phyloP scores from a whole-genome alignment of 2,329 filamentous ascomycete species.

The Ophiostoma novo-ulmi region DNA sequence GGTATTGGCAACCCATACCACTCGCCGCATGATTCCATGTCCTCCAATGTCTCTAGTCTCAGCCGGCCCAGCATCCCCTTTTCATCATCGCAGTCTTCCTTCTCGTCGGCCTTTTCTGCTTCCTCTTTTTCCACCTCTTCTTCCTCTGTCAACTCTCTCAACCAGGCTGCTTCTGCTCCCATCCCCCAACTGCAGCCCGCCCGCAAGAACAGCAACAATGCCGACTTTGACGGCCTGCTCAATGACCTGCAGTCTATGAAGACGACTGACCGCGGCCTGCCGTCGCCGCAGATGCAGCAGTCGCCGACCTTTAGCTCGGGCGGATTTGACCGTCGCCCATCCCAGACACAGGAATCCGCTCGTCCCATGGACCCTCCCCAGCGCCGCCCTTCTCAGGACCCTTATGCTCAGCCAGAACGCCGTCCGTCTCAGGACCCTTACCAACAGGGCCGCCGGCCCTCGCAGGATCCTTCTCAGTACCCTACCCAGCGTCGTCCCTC shows the following conservation, averaged over 20 bases:
- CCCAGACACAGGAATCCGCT: background rate
- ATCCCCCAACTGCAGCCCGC: background rate
- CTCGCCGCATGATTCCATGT: conserved; percentile 57
- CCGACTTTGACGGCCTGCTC: conserved; percentile 50
- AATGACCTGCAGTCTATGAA: conserved; percentile 52
- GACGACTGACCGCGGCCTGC: conserved; percentile 22
- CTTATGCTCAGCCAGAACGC: background rate
- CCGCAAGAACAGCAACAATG: conserved; percentile 39
- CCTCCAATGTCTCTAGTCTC: conserved; percentile 58
- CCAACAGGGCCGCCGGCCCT: no score
- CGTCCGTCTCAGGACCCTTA: background rate
- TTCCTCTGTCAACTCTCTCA: conserved; percentile 14
- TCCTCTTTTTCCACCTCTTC: conserved; percentile 12
- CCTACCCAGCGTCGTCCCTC: background rate
- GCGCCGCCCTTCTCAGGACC: background rate
- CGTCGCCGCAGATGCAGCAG: conserved; percentile 6
- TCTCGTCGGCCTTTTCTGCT: conserved; percentile 33
- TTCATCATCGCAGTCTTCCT: conserved; percentile 54
- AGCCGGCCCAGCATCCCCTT: conserved; percentile 55
- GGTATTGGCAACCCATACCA: conserved; percentile 61
- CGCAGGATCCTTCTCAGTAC: no score
- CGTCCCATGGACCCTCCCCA: background rate
- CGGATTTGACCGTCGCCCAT: conserved; percentile 11
- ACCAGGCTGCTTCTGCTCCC: background rate
- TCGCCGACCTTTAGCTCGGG: background rate